Evolutionary conservation across 2,329 filamentous ascomycete species (phyloP).

Genomic region (Colletotrichum tamarilloi): DNA sequence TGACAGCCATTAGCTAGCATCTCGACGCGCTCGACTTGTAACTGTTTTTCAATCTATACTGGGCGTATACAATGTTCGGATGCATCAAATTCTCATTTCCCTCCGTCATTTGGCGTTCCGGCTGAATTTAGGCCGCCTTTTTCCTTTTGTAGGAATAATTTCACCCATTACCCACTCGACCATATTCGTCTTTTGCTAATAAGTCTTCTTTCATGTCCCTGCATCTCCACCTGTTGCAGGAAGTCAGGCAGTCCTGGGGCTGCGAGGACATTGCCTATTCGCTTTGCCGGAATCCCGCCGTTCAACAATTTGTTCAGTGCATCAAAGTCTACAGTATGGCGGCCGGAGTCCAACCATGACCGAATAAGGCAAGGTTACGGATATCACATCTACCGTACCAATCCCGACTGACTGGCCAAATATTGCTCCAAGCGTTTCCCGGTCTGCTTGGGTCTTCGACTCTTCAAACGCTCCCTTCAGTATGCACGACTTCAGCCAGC

Average conservation of each 20-base stretch:
- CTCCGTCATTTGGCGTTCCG: slow-evolving; percentile 15
- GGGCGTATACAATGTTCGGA: slow-evolving; percentile 6
- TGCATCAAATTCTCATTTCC: slow-evolving; percentile 21
- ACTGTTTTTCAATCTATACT: slow-evolving; percentile 8
- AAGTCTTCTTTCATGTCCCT: slow-evolving; percentile 19
- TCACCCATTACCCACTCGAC: not conserved
- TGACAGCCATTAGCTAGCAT: not conserved
- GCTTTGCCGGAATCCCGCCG: slow-evolving; percentile 7
- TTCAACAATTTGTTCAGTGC: not conserved
- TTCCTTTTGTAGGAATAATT: not conserved
- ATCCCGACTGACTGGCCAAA: not conserved
- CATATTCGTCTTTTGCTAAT: not conserved
- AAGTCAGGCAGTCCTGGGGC: slow-evolving; percentile 11
- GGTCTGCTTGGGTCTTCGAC: not conserved
- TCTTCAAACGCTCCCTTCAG: not conserved
- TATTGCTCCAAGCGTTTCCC: not conserved
- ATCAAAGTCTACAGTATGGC: not conserved
- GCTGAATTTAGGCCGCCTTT: not conserved
- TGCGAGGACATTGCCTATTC: slow-evolving; percentile 10
- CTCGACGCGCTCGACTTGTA: slow-evolving; percentile 8
- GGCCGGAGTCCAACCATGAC: not conserved
- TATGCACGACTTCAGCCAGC: not conserved
- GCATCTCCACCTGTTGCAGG: slow-evolving; percentile 20
- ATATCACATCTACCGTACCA: not conserved
- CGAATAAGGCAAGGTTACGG: not conserved